Conservation (phyloP, 75 land plant genomes). For the Sequoia sempervirens region DNA sequence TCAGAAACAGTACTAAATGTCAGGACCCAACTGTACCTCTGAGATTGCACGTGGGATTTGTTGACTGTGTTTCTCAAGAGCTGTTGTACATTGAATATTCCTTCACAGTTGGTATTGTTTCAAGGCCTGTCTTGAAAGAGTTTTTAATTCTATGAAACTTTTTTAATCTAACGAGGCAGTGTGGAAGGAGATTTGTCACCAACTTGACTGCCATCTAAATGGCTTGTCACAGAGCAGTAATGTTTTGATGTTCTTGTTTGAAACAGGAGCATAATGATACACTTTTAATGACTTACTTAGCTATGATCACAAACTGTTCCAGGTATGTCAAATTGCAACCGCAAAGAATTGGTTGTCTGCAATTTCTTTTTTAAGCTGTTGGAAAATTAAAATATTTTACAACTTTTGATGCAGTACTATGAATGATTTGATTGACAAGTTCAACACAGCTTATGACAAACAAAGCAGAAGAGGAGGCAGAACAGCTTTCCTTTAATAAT, state of each 20-base stretch:
- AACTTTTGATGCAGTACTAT: slow-evolving; percentile 56
- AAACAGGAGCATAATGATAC: slow-evolving; percentile 96
- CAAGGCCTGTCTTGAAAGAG: background rate
- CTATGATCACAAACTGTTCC: slow-evolving; percentile 94
- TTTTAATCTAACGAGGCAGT: background rate
- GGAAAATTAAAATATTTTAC: background rate
- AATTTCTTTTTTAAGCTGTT: background rate
- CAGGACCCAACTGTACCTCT: background rate
- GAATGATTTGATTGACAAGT: slow-evolving; percentile 93
- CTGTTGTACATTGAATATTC: background rate
- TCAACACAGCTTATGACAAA: slow-evolving; percentile 90
- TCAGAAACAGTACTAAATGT: background rate
- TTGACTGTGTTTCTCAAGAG: background rate
- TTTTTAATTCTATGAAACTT: background rate
- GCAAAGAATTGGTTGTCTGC: background rate
- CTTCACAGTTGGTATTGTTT: background rate
- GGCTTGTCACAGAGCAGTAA: background rate
- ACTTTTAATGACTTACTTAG: slow-evolving; percentile 85
- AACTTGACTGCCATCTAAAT: background rate
- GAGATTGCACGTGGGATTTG: background rate
- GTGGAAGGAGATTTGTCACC: background rate
- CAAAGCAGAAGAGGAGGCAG: slow-evolving; percentile 84
- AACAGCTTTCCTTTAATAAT: slow-evolving; percentile 46
- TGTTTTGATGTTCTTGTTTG: background rate
- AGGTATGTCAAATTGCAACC: slow-evolving; percentile 47